These are phyloP conservation scores for Nothomitra cinnamomea DNA, from an alignment of 2,329 filamentous ascomycete species.

Conservation along the genomic window DNA sequence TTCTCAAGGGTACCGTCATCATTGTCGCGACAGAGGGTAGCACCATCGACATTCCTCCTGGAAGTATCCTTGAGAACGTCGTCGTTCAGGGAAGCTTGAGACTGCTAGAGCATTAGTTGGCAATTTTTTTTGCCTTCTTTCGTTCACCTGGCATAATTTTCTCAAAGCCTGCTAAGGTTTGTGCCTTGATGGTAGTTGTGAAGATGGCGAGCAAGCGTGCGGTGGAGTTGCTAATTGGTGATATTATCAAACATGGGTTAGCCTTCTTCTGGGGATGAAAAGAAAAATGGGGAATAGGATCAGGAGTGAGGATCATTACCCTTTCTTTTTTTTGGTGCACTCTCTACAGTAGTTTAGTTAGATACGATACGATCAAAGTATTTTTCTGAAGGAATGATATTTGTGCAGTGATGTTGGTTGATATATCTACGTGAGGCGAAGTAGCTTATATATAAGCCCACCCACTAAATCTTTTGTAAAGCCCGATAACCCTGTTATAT, in stretches of 20 bases:
- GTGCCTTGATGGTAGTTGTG: background rate
- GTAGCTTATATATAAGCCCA: too few species aligned
- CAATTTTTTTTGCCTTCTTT: background rate
- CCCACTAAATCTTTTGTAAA: too few species aligned
- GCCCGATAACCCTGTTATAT: too few species aligned
- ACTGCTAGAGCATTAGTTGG: constrained; percentile 44
- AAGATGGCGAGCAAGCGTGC: background rate
- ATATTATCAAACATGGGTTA: background rate
- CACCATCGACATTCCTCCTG: constrained; percentile 94
- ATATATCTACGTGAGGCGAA: too few species aligned
- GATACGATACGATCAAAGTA: too few species aligned
- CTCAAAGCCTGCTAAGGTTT: background rate
- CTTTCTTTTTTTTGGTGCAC: background rate
- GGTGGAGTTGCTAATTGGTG: too few species aligned
- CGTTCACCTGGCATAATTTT: background rate
- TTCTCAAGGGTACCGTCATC: constrained; percentile 95
- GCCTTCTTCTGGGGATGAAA: background rate
- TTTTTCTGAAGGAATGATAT: too few species aligned
- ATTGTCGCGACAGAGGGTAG: constrained; percentile 95
- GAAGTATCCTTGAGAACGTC: constrained; percentile 95
- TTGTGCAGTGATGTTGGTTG: too few species aligned
- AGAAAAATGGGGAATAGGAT: background rate
- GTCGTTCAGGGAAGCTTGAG: constrained; percentile 93
- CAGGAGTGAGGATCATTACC: too few species aligned
- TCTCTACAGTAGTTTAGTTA: too few species aligned